Base-by-base conservation (phyloP, 768 basidiomycete genomes). In the Clavaria fumosa region DNA sequence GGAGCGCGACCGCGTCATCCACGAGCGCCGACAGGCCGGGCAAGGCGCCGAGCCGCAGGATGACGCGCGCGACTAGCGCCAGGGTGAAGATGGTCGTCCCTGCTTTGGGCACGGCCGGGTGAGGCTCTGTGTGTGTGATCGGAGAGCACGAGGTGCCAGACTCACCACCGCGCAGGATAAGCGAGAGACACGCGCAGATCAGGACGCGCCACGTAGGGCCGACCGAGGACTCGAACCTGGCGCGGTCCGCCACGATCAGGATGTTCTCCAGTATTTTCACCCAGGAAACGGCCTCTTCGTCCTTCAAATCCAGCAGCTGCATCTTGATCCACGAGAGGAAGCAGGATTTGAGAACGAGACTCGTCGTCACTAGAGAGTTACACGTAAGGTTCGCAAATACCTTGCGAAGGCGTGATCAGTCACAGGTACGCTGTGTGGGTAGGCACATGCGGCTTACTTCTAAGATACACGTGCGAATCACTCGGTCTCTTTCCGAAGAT, bases 321-420 rank as follows among this genome's bases (percentile, higher is more conserved):
- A 81, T 73, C 50, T 82, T 76, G 18, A 91, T 73, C 90, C 90
- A 96, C 0, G 75, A 56, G 2, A 93, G 57, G 5, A 91, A 61
- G 1, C 72, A 69, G 0, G 78, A 75, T 46, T 77, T 77, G 35
- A 84, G 61, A 7, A 88, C 58, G 30, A 93, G 62, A 0, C 79
- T 78, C 7, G 66, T 72, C 5, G 73, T 67, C 0, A 85, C 85
- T 45, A 78, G 72, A 0, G 57, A 45, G 47, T 82, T 77, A 47
- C 67, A 71, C 0, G 83, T 81, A 38, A 89, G 48, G 48, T 78
- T 83, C 2, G 78, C 75, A 1, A 91, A 62, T 3, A 86, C 67
- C 81, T 88, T 40, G 7, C 30, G 28, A 27, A 19, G 27, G 11
- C 23, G 41, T 24, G 24, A 28, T 19, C n/a, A 34, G 4, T 18